Evolutionary conservation across 208 protist species (phyloP).

Genomic region (Trichomonas tenax): DNA sequence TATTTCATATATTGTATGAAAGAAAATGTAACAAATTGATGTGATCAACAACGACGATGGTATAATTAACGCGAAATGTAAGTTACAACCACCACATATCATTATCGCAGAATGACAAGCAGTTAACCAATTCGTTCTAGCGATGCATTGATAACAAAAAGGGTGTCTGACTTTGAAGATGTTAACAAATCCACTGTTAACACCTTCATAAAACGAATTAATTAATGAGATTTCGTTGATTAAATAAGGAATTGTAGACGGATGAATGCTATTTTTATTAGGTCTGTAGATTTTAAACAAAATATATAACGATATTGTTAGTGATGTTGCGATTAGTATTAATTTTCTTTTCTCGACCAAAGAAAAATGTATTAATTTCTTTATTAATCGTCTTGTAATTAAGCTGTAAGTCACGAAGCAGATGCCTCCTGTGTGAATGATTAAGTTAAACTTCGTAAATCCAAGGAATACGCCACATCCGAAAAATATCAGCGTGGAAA

Average conservation of each 20-base stretch:
- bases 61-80: background rate
- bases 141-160: background rate
- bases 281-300: background rate
- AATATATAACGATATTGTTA: background rate
- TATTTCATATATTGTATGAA: background rate
- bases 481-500: constrained; percentile 12
- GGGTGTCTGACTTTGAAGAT: background rate
- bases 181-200: background rate
- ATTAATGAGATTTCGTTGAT: background rate
- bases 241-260: background rate
- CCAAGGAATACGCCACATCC: background rate
- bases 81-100: background rate
- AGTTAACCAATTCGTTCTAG: background rate
- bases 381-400: background rate
- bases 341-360: background rate
- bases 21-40: background rate
- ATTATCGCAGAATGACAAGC: background rate
- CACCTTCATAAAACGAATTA: background rate
- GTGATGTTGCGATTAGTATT: background rate
- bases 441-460: background rate
- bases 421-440: background rate
- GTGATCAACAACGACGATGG: background rate
- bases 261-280: too few species aligned
- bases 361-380: background rate
- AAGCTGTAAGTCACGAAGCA: background rate